A percentile compares a stretch with the other conserved stretches of the same genome.
phyloP scores from a whole-genome alignment of 305 asterid species.

The Coffea humblotiana region DNA sequence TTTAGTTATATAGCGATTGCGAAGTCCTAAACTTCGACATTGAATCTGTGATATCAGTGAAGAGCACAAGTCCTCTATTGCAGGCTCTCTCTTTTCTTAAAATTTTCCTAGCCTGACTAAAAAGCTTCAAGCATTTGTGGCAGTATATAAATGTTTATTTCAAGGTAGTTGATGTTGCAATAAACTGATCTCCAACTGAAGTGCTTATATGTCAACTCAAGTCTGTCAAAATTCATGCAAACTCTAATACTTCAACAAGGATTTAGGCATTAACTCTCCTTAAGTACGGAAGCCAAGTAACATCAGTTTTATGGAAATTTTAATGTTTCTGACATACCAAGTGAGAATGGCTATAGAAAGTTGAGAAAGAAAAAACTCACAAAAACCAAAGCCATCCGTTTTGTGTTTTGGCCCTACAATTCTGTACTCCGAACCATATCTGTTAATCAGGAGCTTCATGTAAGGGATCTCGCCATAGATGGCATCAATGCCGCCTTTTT shows the following conservation, averaged over 20 bases:
- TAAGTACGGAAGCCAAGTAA: too few species aligned
- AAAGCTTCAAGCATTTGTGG: neutral
- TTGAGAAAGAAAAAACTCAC: constrained; percentile 27
- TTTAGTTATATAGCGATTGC: neutral
- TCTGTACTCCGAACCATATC: constrained; percentile 28
- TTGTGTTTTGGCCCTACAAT: constrained; percentile 24
- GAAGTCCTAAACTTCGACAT: neutral
- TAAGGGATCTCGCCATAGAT: constrained; percentile 46
- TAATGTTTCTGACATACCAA: neutral
- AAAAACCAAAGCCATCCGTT: constrained; percentile 46
- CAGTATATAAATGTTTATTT: neutral
- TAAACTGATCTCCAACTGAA: neutral
- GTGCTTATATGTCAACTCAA: neutral
- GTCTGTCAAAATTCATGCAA: neutral
- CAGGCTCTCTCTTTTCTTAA: neutral
- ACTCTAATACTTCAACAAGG: neutral
- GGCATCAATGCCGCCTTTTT: constrained; percentile 42
- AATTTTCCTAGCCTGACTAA: neutral
- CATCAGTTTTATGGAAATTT: neutral
- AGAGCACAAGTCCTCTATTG: neutral
- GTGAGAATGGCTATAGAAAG: neutral
- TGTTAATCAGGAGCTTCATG: constrained; percentile 29
- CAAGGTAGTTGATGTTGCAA: neutral
- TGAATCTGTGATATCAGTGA: neutral
- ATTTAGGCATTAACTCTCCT: neutral